These are phyloP conservation scores for Nectriaceae sp. DNA, from an alignment of 2,329 filamentous ascomycete species.

Conservation along the genomic window DNA sequence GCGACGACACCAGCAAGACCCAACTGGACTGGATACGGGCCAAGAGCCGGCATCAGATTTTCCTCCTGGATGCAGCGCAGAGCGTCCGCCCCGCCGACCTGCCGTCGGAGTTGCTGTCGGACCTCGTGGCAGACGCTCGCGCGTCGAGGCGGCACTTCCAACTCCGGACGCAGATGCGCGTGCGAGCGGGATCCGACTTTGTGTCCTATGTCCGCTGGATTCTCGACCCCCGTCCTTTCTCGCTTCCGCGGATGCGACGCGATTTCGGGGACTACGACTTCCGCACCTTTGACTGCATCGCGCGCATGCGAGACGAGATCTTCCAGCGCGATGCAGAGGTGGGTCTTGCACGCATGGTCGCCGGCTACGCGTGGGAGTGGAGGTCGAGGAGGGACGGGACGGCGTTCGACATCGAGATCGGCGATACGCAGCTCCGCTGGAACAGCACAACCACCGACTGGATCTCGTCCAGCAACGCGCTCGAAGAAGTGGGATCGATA, in stretches of 20 bases:
- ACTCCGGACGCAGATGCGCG: too few relatives aligned
- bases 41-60: constrained; percentile 10
- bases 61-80: constrained; percentile 9
- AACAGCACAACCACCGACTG: constrained; percentile 3
- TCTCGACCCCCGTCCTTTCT: constrained; percentile 7
- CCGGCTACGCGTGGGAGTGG: constrained; percentile 6
- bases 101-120: constrained; percentile 5
- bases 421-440: not conserved
- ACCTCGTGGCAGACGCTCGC: constrained; percentile 7
- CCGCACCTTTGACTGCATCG: constrained; percentile 6
- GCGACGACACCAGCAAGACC: constrained; percentile 6
- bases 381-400: constrained; percentile 3
- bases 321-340: constrained; percentile 8
- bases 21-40: constrained; percentile 11
- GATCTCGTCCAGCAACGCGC: constrained; percentile 5
- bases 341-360: constrained; percentile 5
- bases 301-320: constrained; percentile 5
- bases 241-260: constrained; percentile 5
- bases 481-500: constrained; percentile 4
- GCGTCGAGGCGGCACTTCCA: too few relatives aligned
- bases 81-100: constrained; percentile 11
- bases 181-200: constrained; percentile 8
- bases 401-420: constrained; percentile 4
- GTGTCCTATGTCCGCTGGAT: constrained; percentile 7
- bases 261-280: constrained; percentile 10